These are phyloP conservation scores for Plantago major DNA, from an alignment of 257 asterid genomes.

Conservation along the genomic window DNA sequence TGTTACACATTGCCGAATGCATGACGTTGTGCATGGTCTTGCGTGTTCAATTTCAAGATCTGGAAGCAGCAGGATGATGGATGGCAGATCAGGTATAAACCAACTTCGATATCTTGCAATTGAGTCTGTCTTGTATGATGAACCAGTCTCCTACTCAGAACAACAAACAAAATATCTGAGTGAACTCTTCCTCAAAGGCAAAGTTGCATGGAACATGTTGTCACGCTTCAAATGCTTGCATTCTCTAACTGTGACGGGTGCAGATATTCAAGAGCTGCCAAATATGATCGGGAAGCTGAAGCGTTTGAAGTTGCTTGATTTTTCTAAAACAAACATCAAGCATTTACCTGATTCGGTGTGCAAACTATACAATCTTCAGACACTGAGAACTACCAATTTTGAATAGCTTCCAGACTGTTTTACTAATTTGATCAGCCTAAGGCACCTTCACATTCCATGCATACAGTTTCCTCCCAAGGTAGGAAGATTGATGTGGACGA, in stretches of 20 bases:
- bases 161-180: slow-evolving; percentile 15
- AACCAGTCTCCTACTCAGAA: neutral
- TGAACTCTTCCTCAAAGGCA: slow-evolving; percentile 3
- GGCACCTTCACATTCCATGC: slow-evolving; percentile 19
- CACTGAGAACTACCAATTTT: slow-evolving; percentile 2
- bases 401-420: slow-evolving; percentile 14
- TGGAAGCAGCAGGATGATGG: neutral
- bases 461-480: slow-evolving; percentile 12
- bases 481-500: slow-evolving; percentile 2
- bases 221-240: slow-evolving; percentile 18
- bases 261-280: neutral
- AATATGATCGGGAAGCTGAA: slow-evolving; percentile 14
- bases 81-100: neutral
- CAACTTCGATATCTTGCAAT: slow-evolving; percentile 12
- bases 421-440: slow-evolving; percentile 16
- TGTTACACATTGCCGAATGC: slow-evolving; percentile 25
- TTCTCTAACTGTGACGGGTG: neutral
- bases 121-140: neutral
- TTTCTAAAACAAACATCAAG: neutral
- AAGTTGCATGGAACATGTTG: neutral
- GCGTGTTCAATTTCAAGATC: slow-evolving; percentile 16
- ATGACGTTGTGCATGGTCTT: slow-evolving; percentile 35
- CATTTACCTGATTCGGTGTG: slow-evolving; percentile 14
- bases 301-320: slow-evolving; percentile 25
- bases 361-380: slow-evolving; percentile 28